Conservation (phyloP, 306 rosid species). For the Gynostemma pentaphyllum region DNA sequence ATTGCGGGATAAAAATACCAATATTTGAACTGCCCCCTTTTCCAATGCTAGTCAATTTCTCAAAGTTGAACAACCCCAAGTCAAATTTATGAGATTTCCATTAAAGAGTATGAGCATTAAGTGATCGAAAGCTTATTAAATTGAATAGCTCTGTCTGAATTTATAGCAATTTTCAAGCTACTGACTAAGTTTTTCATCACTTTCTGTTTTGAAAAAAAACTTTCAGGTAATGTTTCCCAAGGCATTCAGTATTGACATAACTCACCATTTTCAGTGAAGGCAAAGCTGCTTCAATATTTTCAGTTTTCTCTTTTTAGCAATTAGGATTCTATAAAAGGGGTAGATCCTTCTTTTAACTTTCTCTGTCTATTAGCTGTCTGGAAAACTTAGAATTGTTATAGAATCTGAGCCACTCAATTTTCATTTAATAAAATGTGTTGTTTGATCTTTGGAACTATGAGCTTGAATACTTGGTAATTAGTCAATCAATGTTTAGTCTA, state of each 20-base stretch:
- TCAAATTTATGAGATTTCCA: not conserved
- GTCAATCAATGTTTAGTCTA: too few relatives aligned
- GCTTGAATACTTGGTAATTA: too few relatives aligned
- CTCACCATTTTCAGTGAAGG: conserved; percentile 2
- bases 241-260: not conserved
- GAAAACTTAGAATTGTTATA: not conserved
- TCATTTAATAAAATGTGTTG: not conserved
- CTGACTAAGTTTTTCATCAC: not conserved
- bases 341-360: not conserved
- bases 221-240: conserved; percentile 4
- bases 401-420: not conserved
- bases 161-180: not conserved
- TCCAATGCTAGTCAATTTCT: conserved; percentile 5
- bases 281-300: not conserved
- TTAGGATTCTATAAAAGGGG: not conserved
- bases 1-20: not conserved
- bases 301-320: not conserved
- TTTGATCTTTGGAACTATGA: not conserved
- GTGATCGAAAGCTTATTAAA: not conserved
- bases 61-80: not conserved
- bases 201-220: not conserved
- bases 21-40: not conserved
- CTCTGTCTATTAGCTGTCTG: not conserved
- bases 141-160: not conserved
- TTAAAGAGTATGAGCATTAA: not conserved